Evolutionary conservation across 192 early-diverging fungal genomes (phyloP).

Genomic region (Coemansia asiatica): DNA sequence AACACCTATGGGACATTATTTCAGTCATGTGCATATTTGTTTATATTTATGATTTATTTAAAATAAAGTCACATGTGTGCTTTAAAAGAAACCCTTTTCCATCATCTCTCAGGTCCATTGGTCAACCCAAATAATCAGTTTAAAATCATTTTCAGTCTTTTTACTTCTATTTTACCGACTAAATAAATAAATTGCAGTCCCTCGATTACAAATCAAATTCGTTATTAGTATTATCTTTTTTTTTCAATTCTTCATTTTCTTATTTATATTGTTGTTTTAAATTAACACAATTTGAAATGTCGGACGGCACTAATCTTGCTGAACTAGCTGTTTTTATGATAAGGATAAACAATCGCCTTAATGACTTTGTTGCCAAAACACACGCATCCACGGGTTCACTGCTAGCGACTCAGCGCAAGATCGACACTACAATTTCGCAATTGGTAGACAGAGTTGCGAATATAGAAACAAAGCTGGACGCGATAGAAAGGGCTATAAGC

Average conservation of each 20-base stretch:
- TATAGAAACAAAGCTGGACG: not conserved
- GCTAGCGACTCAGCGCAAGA: not conserved
- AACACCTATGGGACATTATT: too few relatives aligned
- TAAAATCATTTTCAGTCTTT: too few relatives aligned
- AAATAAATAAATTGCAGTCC: too few relatives aligned
- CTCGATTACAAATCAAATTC: too few relatives aligned
- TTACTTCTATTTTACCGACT: too few relatives aligned
- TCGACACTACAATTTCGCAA: not conserved
- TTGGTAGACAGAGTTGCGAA: not conserved
- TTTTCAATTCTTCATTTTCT: not conserved
- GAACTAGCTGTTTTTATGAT: not conserved
- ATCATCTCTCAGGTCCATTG: too few relatives aligned
- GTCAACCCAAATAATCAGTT: too few relatives aligned
- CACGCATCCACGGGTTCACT: not conserved
- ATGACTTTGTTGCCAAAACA: not conserved
- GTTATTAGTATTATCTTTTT: too few relatives aligned
- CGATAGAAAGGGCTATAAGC: not conserved
- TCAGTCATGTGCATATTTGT: too few relatives aligned
- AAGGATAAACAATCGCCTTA: not conserved
- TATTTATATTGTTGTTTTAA: not conserved
- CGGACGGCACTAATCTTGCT: not conserved
- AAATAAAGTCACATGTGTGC: too few relatives aligned
- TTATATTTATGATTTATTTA: too few relatives aligned
- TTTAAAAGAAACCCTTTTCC: too few relatives aligned
- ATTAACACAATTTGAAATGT: not conserved